Evolutionary conservation across 2,329 filamentous ascomycete genomes (phyloP).

Genomic region (Rosellinia necatrix): DNA sequence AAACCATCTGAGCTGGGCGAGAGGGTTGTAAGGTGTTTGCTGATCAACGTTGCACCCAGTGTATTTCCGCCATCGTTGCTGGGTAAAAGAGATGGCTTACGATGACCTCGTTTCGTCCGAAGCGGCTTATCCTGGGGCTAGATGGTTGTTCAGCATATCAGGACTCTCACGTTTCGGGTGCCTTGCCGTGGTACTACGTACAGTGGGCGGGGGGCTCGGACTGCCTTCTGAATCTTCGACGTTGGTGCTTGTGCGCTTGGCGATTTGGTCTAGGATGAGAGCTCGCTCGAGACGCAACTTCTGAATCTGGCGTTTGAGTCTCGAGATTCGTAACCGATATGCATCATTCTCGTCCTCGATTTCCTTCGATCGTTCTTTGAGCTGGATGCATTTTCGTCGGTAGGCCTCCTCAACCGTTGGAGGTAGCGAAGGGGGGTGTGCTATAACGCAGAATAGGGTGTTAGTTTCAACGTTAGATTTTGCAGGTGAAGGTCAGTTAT

Average conservation of each 20-base stretch:
- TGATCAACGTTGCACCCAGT: constrained; percentile 50
- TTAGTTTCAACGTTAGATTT: constrained; percentile 42
- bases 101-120: constrained; percentile 73
- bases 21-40: constrained; percentile 51
- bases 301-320: constrained; percentile 83
- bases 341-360: constrained; percentile 91
- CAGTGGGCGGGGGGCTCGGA: constrained; percentile 78
- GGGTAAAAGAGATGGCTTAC: constrained; percentile 59
- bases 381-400: constrained; percentile 92
- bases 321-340: constrained; percentile 75
- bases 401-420: constrained; percentile 96
- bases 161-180: constrained; percentile 1
- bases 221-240: constrained; percentile 80
- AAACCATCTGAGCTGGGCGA: constrained; percentile 59
- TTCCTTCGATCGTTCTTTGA: constrained; percentile 88
- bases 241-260: constrained; percentile 73
- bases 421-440: constrained; percentile 67
- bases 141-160: constrained; percentile 33
- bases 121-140: constrained; percentile 80
- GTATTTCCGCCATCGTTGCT: constrained; percentile 47
- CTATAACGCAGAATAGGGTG: constrained; percentile 39
- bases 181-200: constrained; percentile 48
- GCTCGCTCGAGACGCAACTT: constrained; percentile 89
- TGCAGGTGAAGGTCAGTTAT: not conserved
- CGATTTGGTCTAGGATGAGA: constrained; percentile 73